phyloP scores from a whole-genome alignment of 2,329 filamentous ascomycete genomes.

The Rachicladosporium sp. region DNA sequence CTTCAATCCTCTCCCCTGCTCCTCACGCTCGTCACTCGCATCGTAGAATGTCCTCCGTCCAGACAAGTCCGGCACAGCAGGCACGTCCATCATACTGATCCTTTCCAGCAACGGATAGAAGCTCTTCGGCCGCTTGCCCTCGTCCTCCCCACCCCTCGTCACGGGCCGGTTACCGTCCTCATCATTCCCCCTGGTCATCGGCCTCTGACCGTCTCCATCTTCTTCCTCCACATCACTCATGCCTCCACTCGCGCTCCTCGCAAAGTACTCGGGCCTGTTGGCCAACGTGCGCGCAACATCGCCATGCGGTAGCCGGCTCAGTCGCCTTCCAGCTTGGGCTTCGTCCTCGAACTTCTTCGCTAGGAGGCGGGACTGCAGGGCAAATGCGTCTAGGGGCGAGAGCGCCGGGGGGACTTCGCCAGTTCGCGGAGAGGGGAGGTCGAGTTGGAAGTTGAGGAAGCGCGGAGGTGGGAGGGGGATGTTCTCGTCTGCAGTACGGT shows the following conservation, averaged over 20 bases:
- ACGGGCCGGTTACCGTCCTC: too few species aligned
- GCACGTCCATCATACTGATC: too few species aligned
- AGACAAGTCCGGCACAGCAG: too few species aligned
- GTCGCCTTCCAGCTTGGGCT: conserved; percentile 55
- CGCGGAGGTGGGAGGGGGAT: conserved; percentile 15
- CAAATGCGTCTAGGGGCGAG: conserved; percentile 96
- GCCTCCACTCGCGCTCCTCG: conserved; percentile 40
- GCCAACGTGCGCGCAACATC: conserved; percentile 72
- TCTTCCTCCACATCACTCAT: conserved; percentile 16
- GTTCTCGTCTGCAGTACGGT: conserved; percentile 3
- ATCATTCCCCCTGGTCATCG: too few species aligned
- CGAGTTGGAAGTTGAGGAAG: conserved; percentile 16
- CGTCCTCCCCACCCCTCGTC: too few species aligned
- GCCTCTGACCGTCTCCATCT: too few species aligned
- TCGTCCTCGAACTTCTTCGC: conserved; percentile 76
- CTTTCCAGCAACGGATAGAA: too few species aligned
- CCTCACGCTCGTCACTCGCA: neutral
- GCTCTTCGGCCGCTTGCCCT: too few species aligned
- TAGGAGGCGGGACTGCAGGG: conserved; percentile 76
- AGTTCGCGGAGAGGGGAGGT: conserved; percentile 37
- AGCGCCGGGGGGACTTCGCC: conserved; percentile 67
- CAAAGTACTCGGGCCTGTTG: conserved; percentile 65
- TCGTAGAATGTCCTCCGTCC: neutral
- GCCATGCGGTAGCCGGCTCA: conserved; percentile 75
- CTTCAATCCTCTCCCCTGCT: neutral